Evolutionary conservation across 164 flowering plant genomes (phyloP).

Genomic region (Tinospora cordifolia): DNA sequence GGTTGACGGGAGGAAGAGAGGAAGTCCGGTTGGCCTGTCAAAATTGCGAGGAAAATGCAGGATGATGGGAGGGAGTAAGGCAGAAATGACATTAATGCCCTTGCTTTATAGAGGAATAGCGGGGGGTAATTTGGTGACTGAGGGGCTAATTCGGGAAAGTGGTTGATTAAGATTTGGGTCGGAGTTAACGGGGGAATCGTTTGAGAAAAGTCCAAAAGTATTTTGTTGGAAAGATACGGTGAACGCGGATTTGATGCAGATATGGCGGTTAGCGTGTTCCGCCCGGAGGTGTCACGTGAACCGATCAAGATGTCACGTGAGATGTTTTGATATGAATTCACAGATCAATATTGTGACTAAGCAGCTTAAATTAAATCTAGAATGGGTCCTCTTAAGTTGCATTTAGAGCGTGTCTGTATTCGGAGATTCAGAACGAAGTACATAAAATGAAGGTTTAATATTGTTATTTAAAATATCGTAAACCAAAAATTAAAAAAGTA

Average conservation of each 20-base stretch:
- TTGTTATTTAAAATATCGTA: no score
- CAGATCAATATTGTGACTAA: no score
- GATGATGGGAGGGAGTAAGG: neutral
- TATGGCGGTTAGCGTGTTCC: neutral
- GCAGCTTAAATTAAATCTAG: no score
- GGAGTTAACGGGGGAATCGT: neutral
- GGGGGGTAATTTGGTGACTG: neutral
- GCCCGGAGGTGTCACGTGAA: neutral
- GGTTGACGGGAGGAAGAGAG: neutral
- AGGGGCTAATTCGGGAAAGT: neutral
- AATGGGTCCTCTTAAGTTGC: no score
- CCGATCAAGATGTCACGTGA: neutral
- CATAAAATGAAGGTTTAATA: no score
- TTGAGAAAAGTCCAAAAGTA: neutral
- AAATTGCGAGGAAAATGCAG: neutral
- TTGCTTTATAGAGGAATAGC: neutral
- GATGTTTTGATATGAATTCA: no score
- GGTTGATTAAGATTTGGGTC: neutral
- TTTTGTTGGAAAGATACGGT: neutral
- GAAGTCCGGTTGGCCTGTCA: neutral
- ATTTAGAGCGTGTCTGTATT: no score
- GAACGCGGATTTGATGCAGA: neutral
- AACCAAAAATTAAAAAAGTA: no score
- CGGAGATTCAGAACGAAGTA: no score
- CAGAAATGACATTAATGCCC: no score